A percentile compares a stretch with the other conserved stretches of the same genome.
phyloP scores from a whole-genome alignment of 495 filamentous ascomycete species.

The Corynascus novoguineensis region DNA sequence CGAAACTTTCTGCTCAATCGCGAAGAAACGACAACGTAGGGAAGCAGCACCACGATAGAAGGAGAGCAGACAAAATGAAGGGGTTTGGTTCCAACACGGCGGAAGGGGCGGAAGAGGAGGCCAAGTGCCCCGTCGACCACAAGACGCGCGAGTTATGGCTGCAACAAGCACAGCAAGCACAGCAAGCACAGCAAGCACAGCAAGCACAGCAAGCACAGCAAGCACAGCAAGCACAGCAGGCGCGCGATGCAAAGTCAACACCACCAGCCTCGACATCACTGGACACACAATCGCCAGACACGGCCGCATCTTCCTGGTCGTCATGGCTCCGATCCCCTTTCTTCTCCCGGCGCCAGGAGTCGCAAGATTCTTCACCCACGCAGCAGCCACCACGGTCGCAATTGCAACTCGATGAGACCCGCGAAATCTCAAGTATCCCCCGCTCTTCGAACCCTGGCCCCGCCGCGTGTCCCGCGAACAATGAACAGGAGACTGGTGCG shows the following conservation, averaged over 20 bases:
- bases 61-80: neutral
- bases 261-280: slow-evolving; percentile 5
- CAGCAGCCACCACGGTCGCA: slow-evolving; percentile 32
- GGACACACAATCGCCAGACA: slow-evolving; percentile 1
- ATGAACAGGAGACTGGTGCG: slow-evolving; percentile 66
- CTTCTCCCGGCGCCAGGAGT: slow-evolving; percentile 16
- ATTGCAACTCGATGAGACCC: slow-evolving; percentile 46
- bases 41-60: neutral
- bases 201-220: neutral
- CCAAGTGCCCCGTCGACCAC: slow-evolving; percentile 79
- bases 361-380: slow-evolving; percentile 25
- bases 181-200: slow-evolving; percentile 15
- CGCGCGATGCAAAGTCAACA: slow-evolving; percentile 15
- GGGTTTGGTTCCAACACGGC: slow-evolving; percentile 1
- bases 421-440: slow-evolving; percentile 79
- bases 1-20: slow-evolving; percentile 31
- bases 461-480: slow-evolving; percentile 54
- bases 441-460: slow-evolving; percentile 51
- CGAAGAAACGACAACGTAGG: slow-evolving; percentile 15
- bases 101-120: slow-evolving; percentile 21
- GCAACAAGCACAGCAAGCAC: slow-evolving; percentile 34
- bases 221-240: slow-evolving; percentile 32
- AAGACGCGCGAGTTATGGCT: slow-evolving; percentile 82
- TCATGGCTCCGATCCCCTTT: slow-evolving; percentile 25
- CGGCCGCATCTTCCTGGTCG: slow-evolving; percentile 20